phyloP scores from a whole-genome alignment of 2,329 filamentous ascomycete genomes.

The Cryphonectria naterciae region DNA sequence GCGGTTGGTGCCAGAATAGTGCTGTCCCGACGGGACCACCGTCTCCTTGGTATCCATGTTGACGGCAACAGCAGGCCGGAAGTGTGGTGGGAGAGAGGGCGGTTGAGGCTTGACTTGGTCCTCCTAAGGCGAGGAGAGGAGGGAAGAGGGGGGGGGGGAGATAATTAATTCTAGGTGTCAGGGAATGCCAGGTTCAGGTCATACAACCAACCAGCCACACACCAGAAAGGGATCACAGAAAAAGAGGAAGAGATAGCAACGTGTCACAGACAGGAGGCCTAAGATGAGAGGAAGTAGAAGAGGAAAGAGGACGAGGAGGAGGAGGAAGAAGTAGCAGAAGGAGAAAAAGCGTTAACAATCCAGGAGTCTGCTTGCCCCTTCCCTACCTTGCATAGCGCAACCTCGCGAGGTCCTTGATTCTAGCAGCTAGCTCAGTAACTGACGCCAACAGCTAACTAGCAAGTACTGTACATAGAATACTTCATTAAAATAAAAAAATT shows the following conservation, averaged over 20 bases:
- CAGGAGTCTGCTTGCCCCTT: neutral
- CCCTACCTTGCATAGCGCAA: neutral
- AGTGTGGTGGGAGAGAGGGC: neutral
- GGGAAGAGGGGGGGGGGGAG: too few species aligned
- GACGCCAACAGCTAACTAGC: neutral
- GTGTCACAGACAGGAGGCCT: neutral
- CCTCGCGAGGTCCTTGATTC: neutral
- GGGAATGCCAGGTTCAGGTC: neutral
- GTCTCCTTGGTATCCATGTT: conserved; percentile 47
- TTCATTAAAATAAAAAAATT: too few species aligned
- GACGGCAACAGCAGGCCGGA: neutral
- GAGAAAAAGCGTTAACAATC: neutral
- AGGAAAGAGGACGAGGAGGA: neutral
- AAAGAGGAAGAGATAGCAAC: neutral
- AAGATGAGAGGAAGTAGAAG: neutral
- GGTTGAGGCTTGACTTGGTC: neutral
- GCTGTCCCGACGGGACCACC: conserved; percentile 57
- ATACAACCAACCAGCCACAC: neutral
- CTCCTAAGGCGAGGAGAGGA: neutral
- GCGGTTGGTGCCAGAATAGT: conserved; percentile 82
- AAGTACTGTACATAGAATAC: neutral
- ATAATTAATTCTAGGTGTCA: too few species aligned
- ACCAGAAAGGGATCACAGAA: neutral
- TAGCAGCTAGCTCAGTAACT: neutral
- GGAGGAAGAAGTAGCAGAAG: neutral